Evolutionary conservation across 768 basidiomycete genomes (phyloP).

Genomic region (Phaeotremella fagi): DNA sequence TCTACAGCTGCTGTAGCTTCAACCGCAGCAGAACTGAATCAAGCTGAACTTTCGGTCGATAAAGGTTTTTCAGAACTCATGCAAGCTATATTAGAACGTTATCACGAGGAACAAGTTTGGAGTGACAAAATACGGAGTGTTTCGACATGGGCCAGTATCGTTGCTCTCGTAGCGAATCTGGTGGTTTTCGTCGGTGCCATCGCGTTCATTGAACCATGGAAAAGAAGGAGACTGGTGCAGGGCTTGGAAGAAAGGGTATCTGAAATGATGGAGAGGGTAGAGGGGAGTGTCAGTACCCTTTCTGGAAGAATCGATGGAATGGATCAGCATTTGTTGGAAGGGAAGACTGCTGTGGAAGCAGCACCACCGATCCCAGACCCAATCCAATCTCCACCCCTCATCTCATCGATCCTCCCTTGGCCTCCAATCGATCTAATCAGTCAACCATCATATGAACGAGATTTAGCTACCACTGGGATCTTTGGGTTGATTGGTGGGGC

Average conservation of each 20-base stretch:
- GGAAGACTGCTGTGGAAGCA: neutral
- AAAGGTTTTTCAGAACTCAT: constrained; percentile 78
- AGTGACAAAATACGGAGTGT: constrained; percentile 95
- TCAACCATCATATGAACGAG: constrained; percentile 14
- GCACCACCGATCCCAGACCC: neutral
- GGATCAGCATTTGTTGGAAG: neutral
- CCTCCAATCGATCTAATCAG: constrained; percentile 3
- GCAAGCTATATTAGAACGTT: constrained; percentile 74
- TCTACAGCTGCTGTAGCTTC: constrained; percentile 72
- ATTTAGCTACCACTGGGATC: constrained; percentile 12
- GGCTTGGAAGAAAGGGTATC: constrained; percentile 81
- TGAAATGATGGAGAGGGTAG: constrained; percentile 56
- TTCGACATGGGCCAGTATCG: constrained; percentile 86
- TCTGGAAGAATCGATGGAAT: constrained; percentile 4
- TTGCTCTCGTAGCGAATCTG: constrained; percentile 80
- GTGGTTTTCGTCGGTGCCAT: constrained; percentile 86
- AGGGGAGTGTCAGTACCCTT: constrained; percentile 24
- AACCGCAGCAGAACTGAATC: constrained; percentile 63
- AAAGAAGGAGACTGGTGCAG: constrained; percentile 74
- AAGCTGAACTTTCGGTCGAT: constrained; percentile 75
- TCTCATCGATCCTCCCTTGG: neutral
- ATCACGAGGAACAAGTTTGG: constrained; percentile 99
- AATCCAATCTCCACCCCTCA: neutral
- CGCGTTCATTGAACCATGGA: constrained; percentile 92
- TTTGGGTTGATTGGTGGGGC: constrained; percentile 2